Evolutionary conservation across 2,329 filamentous ascomycete genomes (phyloP).

Genomic region (Xylaria sp.): DNA sequence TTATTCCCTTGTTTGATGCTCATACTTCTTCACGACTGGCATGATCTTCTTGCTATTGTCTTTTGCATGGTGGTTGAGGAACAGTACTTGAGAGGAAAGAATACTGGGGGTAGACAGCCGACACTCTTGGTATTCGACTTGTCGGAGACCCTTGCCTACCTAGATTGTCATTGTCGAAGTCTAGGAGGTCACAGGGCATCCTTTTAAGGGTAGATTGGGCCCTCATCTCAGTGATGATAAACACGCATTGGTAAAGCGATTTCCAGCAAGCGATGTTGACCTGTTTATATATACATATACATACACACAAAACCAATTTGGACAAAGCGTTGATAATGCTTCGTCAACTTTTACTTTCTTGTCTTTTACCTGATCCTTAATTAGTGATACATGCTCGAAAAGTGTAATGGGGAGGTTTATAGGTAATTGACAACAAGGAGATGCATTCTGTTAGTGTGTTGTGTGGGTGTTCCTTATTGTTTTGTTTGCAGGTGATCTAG

Average conservation of each 20-base stretch:
- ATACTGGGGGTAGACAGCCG: constrained; percentile 10
- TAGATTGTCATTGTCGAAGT: neutral
- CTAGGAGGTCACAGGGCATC: neutral
- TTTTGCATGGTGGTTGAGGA: constrained; percentile 35
- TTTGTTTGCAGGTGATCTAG: too few relatives aligned
- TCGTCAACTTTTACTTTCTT: neutral
- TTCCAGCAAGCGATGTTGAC: constrained; percentile 12
- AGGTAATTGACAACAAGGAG: neutral
- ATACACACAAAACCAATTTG: constrained; percentile 22
- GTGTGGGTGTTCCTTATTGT: too few relatives aligned
- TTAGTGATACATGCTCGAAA: neutral
- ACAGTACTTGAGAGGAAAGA: constrained; percentile 21
- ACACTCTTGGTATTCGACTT: neutral
- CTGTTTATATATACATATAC: constrained; percentile 31
- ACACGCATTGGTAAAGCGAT: neutral
- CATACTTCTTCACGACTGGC: constrained; percentile 45
- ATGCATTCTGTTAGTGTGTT: neutral
- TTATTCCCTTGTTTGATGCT: constrained; percentile 21
- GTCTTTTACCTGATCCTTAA: neutral
- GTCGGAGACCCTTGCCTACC: neutral
- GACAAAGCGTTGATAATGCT: constrained; percentile 18
- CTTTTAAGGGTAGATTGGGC: neutral
- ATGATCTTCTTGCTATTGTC: constrained; percentile 39
- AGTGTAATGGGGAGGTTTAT: neutral
- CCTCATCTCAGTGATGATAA: neutral